Evolutionary conservation across 805 yeast genomes (phyloP), one percentile per base, ranked within the genome.

Genomic region (Maudiozyma turicensis): DNA sequence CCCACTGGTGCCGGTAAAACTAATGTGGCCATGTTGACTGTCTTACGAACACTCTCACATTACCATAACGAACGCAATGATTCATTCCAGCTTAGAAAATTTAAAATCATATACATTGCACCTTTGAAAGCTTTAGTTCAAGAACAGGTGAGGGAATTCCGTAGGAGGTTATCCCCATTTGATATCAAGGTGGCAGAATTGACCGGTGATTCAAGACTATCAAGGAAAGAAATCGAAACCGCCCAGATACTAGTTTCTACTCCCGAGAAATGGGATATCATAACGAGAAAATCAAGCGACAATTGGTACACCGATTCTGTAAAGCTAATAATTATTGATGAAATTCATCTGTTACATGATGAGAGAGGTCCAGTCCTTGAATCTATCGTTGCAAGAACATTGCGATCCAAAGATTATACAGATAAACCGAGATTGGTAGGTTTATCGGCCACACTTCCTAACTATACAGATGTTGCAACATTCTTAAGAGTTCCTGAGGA

Each of bases 1-100:
- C 99, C 99, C 6, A 91, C 99, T 0, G 99, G 99, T 70, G 96
- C 96, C 2, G 99, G 99, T 70, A 91, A 91, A 64, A 91, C 99
- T 26, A 93, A 93, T 63, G 96, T 93, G 31, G 99, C 99, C 0
- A 78, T 93, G 82, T 67, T 93, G 43, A 72, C 96, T 0, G 74
- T 86, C 5, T 69, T 90, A n/a, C 68, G 83, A 45, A 71, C 84
- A 0, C 61, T 90, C 20, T 68, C 77, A 0, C 74, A 81, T 44
- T 77, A 67, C 60, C 69, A 83, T 58, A 67, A 73, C 43, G 59
- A 59, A 5, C 59, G 57, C 1, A 68, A 73, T 31, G 84, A 82
- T 0, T 66, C 71, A n/a, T 63, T 87, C 9, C 70, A 73, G 28
- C 55, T 81, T 28, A 68, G 76, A 28, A 72, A 74, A 7, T 82